Conservation (phyloP, 2,329 filamentous ascomycete genomes). For the Tolypocladium guangdongense region DNA sequence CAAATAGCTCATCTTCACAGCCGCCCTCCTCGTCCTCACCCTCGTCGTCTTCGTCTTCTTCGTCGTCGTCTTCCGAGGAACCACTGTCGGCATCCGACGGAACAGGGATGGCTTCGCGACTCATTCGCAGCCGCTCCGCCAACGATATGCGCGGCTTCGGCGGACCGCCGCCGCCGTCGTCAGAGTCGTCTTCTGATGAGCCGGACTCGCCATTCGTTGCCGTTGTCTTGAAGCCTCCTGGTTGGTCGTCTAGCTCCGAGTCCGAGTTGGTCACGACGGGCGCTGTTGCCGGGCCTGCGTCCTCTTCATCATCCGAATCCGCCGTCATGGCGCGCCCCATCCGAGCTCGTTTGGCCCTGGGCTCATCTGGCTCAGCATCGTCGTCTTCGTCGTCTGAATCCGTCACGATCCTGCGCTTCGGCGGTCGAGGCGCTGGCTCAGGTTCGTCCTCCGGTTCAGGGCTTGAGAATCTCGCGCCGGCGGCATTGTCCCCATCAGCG, state of each 20-base stretch:
- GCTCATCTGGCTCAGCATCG: slow-evolving; percentile 6
- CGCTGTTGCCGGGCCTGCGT: neutral
- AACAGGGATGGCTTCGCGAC: slow-evolving; percentile 9
- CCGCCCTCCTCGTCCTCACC: slow-evolving; percentile 9
- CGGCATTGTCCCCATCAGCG: slow-evolving; percentile 4
- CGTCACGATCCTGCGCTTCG: slow-evolving; percentile 16
- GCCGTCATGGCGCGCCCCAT: slow-evolving; percentile 5
- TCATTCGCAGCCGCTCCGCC: slow-evolving; percentile 11
- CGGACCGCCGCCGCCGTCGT: slow-evolving; percentile 5
- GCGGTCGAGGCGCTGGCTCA: slow-evolving; percentile 5
- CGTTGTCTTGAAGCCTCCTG: neutral
- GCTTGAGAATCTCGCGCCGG: slow-evolving; percentile 17
- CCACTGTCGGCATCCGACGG: slow-evolving; percentile 7
- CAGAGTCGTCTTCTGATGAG: slow-evolving; percentile 4
- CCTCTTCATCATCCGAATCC: slow-evolving; percentile 9
- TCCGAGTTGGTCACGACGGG: neutral
- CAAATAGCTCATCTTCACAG: slow-evolving; percentile 15
- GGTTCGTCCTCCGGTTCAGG: slow-evolving; percentile 14
- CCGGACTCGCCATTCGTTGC: slow-evolving; percentile 1
- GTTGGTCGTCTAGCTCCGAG: slow-evolving; percentile 8
- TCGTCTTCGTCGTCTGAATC: slow-evolving; percentile 21
- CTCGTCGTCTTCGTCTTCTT: slow-evolving; percentile 6
- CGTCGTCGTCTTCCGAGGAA: slow-evolving; percentile 7
- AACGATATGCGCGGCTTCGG: slow-evolving; percentile 9
- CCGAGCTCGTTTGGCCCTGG: slow-evolving; percentile 14